Conservation (phyloP, 2,329 filamentous ascomycete genomes). For the Ascochyta fabae region DNA sequence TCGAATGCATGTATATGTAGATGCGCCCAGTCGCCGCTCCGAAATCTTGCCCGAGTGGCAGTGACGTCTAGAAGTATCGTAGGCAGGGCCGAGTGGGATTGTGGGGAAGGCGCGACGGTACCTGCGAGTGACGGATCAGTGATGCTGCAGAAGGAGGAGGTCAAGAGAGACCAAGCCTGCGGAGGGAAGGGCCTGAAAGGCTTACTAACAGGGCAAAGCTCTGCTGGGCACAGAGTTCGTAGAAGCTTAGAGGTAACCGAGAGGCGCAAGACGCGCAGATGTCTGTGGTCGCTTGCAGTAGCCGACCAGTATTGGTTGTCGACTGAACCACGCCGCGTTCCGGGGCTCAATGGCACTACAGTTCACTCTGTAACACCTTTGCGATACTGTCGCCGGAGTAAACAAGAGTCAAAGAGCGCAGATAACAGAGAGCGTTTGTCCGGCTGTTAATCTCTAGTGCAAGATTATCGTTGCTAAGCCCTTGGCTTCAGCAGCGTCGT, state of each 20-base stretch:
- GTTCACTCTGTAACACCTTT: slow-evolving; percentile 13
- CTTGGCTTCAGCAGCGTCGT: slow-evolving; percentile 16
- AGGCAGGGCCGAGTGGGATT: slow-evolving; percentile 16
- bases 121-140: slow-evolving; percentile 16
- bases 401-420: slow-evolving; percentile 14
- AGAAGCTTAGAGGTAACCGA: slow-evolving; percentile 23
- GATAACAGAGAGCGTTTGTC: slow-evolving; percentile 10
- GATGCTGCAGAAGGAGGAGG: slow-evolving; percentile 7
- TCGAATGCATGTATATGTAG: slow-evolving; percentile 54
- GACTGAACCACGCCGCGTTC: slow-evolving; percentile 2
- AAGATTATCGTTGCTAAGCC: slow-evolving; percentile 19
- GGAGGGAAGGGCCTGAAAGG: slow-evolving; percentile 12
- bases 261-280: slow-evolving; percentile 19
- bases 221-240: slow-evolving; percentile 23
- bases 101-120: slow-evolving; percentile 10
- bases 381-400: neutral
- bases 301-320: slow-evolving; percentile 5
- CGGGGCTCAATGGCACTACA: slow-evolving; percentile 26
- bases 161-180: slow-evolving; percentile 21
- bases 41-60: slow-evolving; percentile 27
- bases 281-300: slow-evolving; percentile 10
- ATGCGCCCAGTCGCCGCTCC: slow-evolving; percentile 60
- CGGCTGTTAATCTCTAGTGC: slow-evolving; percentile 16
- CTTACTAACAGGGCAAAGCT: slow-evolving; percentile 21
- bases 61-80: slow-evolving; percentile 18